Percentiles rank a stretch among this genome's conserved stretches.
phyloP scores from a whole-genome alignment of 305 asterid genomes.

The Fraxinus paxiana region DNA sequence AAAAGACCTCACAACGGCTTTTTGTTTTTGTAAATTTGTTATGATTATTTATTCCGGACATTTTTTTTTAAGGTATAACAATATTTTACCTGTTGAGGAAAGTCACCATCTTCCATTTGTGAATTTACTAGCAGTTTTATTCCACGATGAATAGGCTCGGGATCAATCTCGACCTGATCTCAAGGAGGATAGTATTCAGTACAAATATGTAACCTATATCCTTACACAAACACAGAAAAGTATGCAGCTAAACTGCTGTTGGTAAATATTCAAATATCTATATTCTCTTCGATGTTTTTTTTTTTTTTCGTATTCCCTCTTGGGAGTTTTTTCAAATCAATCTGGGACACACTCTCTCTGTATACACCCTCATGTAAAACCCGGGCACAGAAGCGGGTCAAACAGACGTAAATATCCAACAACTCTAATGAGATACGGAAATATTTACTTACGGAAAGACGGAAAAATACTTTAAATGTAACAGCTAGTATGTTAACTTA shows the following conservation, averaged over 20 bases:
- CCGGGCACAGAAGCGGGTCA: background rate
- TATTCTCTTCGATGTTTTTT: background rate
- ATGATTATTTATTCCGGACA: background rate
- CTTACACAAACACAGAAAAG: background rate
- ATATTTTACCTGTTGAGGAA: slow-evolving; percentile 56
- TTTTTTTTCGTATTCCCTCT: background rate
- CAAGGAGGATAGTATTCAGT: background rate
- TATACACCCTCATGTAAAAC: background rate
- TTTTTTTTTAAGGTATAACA: too few relatives aligned
- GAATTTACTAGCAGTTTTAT: slow-evolving; percentile 42
- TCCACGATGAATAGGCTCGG: slow-evolving; percentile 41
- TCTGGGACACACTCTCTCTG: background rate
- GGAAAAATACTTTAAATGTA: background rate
- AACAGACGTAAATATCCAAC: background rate
- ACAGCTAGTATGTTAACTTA: background rate
- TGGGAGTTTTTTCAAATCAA: background rate
- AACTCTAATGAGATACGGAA: background rate
- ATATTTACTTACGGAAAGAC: background rate
- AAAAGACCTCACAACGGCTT: background rate
- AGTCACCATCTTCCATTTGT: slow-evolving; percentile 51
- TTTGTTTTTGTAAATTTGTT: background rate
- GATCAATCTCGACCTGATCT: slow-evolving; percentile 34
- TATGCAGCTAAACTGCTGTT: background rate
- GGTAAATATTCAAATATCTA: background rate
- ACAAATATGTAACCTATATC: background rate